Conservation (phyloP, 768 basidiomycete species). For the Panus rudis region DNA sequence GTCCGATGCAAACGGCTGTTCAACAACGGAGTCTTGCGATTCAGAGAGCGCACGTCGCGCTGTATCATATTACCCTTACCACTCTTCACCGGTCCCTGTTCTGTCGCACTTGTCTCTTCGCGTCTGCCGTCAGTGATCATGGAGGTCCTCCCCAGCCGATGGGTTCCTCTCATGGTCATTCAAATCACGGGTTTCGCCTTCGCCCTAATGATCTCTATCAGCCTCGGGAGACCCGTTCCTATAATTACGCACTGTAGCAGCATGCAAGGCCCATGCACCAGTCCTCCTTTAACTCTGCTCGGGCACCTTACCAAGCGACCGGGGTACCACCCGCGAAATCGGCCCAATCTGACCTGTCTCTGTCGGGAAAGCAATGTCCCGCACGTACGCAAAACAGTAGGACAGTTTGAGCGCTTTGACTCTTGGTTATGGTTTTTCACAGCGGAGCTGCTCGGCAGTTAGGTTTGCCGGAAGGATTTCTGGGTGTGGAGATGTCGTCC, state of each 20-base stretch:
- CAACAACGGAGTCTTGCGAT: slow-evolving; percentile 57
- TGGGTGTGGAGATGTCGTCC: slow-evolving; percentile 46
- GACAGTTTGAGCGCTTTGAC: slow-evolving; percentile 61
- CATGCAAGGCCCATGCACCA: slow-evolving; percentile 32
- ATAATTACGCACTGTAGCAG: slow-evolving; percentile 21
- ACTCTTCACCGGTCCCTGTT: slow-evolving; percentile 62
- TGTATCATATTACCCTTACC: slow-evolving; percentile 49
- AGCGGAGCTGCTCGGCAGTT: slow-evolving; percentile 46
- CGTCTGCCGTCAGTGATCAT: slow-evolving; percentile 5
- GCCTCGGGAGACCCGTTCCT: slow-evolving; percentile 8
- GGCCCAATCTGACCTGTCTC: slow-evolving; percentile 64
- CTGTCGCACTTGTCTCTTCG: slow-evolving; percentile 28
- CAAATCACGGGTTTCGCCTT: slow-evolving; percentile 8
- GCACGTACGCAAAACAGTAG: slow-evolving; percentile 65
- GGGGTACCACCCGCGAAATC: slow-evolving; percentile 64
- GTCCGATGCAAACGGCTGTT: slow-evolving; percentile 40
- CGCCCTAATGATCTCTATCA: background rate
- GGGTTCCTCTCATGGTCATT: background rate
- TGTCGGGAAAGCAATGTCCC: slow-evolving; percentile 77
- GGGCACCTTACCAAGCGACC: slow-evolving; percentile 43
- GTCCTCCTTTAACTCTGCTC: slow-evolving; percentile 22
- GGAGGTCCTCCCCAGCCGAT: background rate
- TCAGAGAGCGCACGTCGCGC: slow-evolving; percentile 10
- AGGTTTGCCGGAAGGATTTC: slow-evolving; percentile 39
- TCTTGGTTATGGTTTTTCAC: too few species aligned